phyloP scores from a whole-genome alignment of 805 yeast species.

The Henningerozyma blattae region DNA sequence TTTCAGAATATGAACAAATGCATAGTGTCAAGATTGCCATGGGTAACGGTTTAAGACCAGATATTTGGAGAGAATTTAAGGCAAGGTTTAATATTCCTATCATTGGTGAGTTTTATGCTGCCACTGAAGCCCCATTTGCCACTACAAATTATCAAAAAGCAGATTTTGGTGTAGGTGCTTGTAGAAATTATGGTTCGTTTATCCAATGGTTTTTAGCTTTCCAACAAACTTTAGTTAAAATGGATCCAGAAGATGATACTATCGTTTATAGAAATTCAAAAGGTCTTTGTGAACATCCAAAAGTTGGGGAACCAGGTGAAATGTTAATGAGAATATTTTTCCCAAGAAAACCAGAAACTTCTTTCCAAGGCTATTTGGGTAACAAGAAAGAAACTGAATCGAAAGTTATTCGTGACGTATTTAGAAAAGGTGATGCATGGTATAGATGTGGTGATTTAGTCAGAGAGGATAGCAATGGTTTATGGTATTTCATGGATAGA shows the following conservation, averaged over 20 bases:
- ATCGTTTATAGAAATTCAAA: conserved; percentile 56
- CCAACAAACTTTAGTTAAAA: conserved; percentile 51
- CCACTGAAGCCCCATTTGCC: conserved; percentile 88
- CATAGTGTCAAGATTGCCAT: conserved; percentile 61
- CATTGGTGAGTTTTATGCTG: conserved; percentile 86
- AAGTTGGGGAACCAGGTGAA: conserved; percentile 69
- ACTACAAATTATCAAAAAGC: conserved; percentile 72
- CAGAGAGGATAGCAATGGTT: conserved; percentile 51
- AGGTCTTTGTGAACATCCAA: conserved; percentile 50
- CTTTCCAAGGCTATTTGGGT: conserved; percentile 85
- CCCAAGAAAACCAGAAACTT: conserved; percentile 49
- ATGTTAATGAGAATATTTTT: conserved; percentile 63
- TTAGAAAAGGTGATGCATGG: conserved; percentile 82
- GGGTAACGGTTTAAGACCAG: conserved; percentile 86
- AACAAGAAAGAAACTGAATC: conserved; percentile 69
- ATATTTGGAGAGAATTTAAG: conserved; percentile 78
- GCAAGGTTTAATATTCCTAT: conserved; percentile 59
- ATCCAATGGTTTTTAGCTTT: conserved; percentile 39
- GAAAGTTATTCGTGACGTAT: conserved; percentile 63
- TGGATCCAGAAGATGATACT: conserved; percentile 73
- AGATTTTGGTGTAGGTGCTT: conserved; percentile 75
- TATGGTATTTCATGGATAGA: conserved; percentile 79
- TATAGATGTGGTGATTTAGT: conserved; percentile 81
- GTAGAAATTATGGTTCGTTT: conserved; percentile 63
- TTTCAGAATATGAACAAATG: conserved; percentile 49